Conservation (phyloP, 2,329 filamentous ascomycete genomes). For the Cytospora mali region DNA sequence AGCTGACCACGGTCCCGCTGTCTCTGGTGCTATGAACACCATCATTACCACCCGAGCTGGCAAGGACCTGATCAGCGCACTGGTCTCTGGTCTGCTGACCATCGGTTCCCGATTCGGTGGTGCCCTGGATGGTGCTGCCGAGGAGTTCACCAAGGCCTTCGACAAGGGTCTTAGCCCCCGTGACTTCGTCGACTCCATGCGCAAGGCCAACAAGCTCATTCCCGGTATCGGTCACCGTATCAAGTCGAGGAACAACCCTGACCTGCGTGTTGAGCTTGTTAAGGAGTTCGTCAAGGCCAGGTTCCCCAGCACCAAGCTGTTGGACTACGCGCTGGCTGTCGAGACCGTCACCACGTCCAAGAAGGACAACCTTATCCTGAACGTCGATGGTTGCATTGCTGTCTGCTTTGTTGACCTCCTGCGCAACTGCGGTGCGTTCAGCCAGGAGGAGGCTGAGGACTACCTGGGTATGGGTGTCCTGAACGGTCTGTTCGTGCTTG, state of each 20-base stretch:
- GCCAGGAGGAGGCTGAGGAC: conserved; percentile 93
- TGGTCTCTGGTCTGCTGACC: conserved; percentile 95
- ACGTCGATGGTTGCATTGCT: conserved; percentile 96
- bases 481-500: conserved; percentile 98
- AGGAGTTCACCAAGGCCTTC: conserved; percentile 97
- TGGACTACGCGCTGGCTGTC: conserved; percentile 97
- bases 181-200: conserved; percentile 98
- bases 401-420: conserved; percentile 98
- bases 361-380: conserved; percentile 99
- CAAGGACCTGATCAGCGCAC: conserved; percentile 94
- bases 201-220: conserved; percentile 99
- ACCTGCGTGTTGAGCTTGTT: conserved; percentile 98
- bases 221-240: conserved; percentile 98
- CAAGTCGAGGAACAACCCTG: conserved; percentile 99
- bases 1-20: conserved; percentile 96
- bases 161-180: conserved; percentile 98
- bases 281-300: conserved; percentile 98
- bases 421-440: conserved; percentile 98
- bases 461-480: conserved; percentile 99
- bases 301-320: conserved; percentile 97
- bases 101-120: conserved; percentile 98
- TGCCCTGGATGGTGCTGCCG: conserved; percentile 94
- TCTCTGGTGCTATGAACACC: conserved; percentile 99
- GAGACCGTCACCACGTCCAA: conserved; percentile 98
- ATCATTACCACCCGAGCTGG: conserved; percentile 99